Base-by-base conservation (phyloP, 768 basidiomycete genomes). In the Rhodotorula kratochvilovae region DNA sequence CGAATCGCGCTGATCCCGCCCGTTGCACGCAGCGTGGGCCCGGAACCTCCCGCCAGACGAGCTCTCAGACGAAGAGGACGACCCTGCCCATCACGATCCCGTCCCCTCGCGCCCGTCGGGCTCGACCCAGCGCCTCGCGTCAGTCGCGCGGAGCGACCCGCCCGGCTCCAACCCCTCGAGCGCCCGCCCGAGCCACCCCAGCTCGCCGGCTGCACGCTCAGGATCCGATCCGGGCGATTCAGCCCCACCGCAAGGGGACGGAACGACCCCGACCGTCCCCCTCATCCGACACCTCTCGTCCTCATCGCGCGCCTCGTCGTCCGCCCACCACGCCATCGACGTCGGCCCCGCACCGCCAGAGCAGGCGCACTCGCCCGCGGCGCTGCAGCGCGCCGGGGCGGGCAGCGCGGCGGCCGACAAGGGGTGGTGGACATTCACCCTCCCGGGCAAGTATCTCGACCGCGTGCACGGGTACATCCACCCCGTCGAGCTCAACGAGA, bases 341-440 rank as follows among this genome's bases (percentile, higher is more conserved):
- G 65, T 66, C 51, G 15, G 54, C 6, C 35, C 57, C 7, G 48
- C 35, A 1, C 46, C 15, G 23, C 65, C 65, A 2, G 27, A 36
- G 33, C 36, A 25, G n/a, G 65, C 65, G 0, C 65, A 66, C 36
- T 39, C 65, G 25, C 27, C 27, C 36, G 42, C 36, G 39, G 55
- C 58, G 1, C 29, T 51, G 3, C 58, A 57, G 56, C 70, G 61
- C 31, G 15, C n/a, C 19, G 29, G 53, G 12, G 29, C 0, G 35
- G 27, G 42, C 59, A 16, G 21, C 12, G 29, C 42, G 1, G 19
- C 58, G 7, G 46, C 19, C 19, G 74, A 75, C 60, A 48, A 54
- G 15, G 70, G 70, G 2, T 76, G 75, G 75, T 76, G 75, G 75
- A 74, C 75, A 5, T 76, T 76, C 58, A 76, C 75, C 3, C 61